Conservation (phyloP, 495 filamentous ascomycete species). For the Penicillium fimorum region DNA sequence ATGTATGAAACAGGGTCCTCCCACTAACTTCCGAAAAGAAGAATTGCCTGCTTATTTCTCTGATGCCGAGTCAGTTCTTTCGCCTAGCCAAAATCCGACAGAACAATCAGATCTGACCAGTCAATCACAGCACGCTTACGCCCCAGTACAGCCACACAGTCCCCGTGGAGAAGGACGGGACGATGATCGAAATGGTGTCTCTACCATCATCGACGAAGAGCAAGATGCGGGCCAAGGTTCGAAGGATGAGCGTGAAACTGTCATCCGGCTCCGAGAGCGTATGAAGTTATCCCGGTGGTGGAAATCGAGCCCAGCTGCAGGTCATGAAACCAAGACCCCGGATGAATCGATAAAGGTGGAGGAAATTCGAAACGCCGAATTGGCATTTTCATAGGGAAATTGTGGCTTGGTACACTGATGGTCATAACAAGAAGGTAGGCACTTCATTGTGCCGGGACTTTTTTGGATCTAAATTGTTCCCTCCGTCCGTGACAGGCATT, state of each 20-base stretch:
- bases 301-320: conserved; percentile 2
- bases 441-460: conserved; percentile 44
- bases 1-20: conserved; percentile 33
- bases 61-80: conserved; percentile 46
- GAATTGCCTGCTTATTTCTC: conserved; percentile 40
- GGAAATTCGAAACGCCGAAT: background rate
- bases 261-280: conserved; percentile 24
- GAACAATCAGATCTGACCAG: conserved; percentile 34
- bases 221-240: conserved; percentile 35
- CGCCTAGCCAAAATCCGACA: conserved; percentile 17
- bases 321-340: conserved; percentile 6
- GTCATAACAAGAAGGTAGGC: conserved; percentile 48
- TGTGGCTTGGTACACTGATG: background rate
- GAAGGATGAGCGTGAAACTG: conserved; percentile 35
- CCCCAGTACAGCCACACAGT: conserved; percentile 35
- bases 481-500: conserved; percentile 12
- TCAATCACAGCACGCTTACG: conserved; percentile 39
- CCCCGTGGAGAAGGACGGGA: conserved; percentile 33
- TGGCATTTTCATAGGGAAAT: background rate
- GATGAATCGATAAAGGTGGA: background rate
- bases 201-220: conserved; percentile 31
- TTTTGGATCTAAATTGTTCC: conserved; percentile 27
- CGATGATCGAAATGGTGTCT: conserved; percentile 26
- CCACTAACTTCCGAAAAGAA: conserved; percentile 49
- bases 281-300: conserved; percentile 20